Conservation (phyloP, 148 eudicot genomes). For the Rhododendron molle region DNA sequence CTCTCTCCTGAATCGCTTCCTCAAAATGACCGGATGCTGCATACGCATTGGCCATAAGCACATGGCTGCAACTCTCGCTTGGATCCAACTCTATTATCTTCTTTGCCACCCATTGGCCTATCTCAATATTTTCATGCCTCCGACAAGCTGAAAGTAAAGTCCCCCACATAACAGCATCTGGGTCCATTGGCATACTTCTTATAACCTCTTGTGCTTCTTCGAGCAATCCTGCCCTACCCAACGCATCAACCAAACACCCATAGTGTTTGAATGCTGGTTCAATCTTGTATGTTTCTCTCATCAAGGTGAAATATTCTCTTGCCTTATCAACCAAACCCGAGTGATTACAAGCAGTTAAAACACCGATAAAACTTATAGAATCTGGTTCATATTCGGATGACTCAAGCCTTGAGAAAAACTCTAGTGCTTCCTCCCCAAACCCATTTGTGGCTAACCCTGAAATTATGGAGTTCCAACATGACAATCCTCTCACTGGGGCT, state of each 20-base stretch:
- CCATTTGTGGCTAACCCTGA: constrained; percentile 56
- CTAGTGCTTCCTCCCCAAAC: constrained; percentile 33
- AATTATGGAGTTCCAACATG: constrained; percentile 62
- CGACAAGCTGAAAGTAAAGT: constrained; percentile 52
- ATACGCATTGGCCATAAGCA: constrained; percentile 43
- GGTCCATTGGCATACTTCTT: constrained; percentile 30
- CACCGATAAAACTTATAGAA: constrained; percentile 47
- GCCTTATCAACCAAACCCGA: constrained; percentile 40
- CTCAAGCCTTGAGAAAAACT: constrained; percentile 37
- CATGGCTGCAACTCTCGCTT: constrained; percentile 35
- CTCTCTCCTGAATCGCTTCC: constrained; percentile 34
- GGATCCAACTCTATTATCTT: constrained; percentile 25
- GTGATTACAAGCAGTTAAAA: constrained; percentile 45
- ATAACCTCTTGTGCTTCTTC: constrained; percentile 39
- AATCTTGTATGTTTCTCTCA: constrained; percentile 33
- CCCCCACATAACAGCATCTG: constrained; percentile 46
- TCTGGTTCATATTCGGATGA: constrained; percentile 33
- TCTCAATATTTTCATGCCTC: constrained; percentile 39
- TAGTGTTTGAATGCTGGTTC: constrained; percentile 51
- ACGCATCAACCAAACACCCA: constrained; percentile 43
- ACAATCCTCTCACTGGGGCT: constrained; percentile 29
- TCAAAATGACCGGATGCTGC: constrained; percentile 42
- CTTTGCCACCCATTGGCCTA: constrained; percentile 35
- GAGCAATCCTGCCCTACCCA: constrained; percentile 44
- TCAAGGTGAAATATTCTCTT: constrained; percentile 31